Base-by-base conservation (phyloP, 2,329 filamentous ascomycete genomes). In the Lachnum nothofagi region DNA sequence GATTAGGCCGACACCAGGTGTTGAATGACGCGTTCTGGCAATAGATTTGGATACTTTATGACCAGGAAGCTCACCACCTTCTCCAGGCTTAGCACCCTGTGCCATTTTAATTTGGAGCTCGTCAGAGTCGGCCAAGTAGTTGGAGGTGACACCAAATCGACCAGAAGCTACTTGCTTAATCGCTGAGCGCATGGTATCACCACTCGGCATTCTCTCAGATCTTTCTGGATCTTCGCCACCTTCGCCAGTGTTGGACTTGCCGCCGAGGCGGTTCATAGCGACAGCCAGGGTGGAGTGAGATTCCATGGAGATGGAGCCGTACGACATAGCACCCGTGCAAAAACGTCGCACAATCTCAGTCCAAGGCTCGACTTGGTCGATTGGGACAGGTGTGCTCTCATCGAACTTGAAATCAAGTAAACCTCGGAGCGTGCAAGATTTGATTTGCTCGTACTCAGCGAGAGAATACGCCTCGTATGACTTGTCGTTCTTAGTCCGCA, bases 91-190 rank as follows among this genome's bases (percentile, higher is more conserved):
- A 55, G 91, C 91, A 67, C 91, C 91, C 72, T 97, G 91, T 8
- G 91, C 91, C 91, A 97, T 97, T 80, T 97, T 97, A 73, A 97
- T 97, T 70, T 97, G 91, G 39, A 97, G 76, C 72, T 97, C 91
- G 64, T 97, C 91, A 16, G 91, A 88, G 68, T 97, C 91, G 42
- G 91, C 89, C 14, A 97, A 81, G 67, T 96, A 97, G 66, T 89
- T 88, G 51, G 88, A 93, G 1, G 91, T 97, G 54, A 96, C 91
- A 76, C 91, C 91, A 64, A 97, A 97, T 64, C 91, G 87, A 55
- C 91, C 91, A 39, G 90, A 95, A 38, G 91, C 91, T 63, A 97
- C 88, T 73, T 97, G 91, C 74, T 97, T 97, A 71, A 97, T 97
- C 44, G 91, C 88, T 58, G 91, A 96, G 52, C 91, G 84, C 89